These are phyloP conservation scores for Solanum sparsipilum DNA, from an alignment of 257 asterid genomes.

Conservation along the genomic window DNA sequence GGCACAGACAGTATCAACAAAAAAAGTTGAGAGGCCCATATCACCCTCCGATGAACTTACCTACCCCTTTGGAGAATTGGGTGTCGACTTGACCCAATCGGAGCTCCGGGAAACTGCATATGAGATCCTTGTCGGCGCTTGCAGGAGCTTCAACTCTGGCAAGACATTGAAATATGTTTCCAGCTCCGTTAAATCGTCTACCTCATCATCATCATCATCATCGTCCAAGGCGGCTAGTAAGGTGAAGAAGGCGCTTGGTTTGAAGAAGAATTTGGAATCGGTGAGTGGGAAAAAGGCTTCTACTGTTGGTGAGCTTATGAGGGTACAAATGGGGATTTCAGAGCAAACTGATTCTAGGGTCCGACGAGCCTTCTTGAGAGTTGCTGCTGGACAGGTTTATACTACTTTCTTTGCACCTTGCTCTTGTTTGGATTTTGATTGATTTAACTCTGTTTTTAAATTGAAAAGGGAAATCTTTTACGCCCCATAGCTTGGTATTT, in stretches of 20 bases:
- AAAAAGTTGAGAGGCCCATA: neutral
- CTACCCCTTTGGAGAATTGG: constrained; percentile 61
- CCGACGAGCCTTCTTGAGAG: constrained; percentile 67
- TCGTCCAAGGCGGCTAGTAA: constrained; percentile 40
- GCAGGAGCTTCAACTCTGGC: constrained; percentile 62
- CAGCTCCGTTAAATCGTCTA: constrained; percentile 21
- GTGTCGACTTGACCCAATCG: constrained; percentile 41
- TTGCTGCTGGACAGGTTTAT: constrained; percentile 79
- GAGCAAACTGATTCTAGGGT: constrained; percentile 76
- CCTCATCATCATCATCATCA: neutral
- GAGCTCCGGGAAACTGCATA: constrained; percentile 91
- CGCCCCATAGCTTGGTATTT: neutral
- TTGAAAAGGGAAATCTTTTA: neutral
- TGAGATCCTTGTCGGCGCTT: constrained; percentile 72
- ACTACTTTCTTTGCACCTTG: neutral
- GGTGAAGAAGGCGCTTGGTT: constrained; percentile 72
- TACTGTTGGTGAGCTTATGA: constrained; percentile 56
- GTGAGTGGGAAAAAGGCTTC: constrained; percentile 19
- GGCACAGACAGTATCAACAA: neutral
- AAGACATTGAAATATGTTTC: constrained; percentile 68
- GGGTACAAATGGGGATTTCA: constrained; percentile 80
- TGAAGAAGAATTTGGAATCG: constrained; percentile 29
- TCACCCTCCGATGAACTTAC: constrained; percentile 4
- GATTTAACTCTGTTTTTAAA: neutral
- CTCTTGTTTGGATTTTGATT: neutral